phyloP scores from a whole-genome alignment of 192 early-diverging fungal species.

The Linnemannia zychae region DNA sequence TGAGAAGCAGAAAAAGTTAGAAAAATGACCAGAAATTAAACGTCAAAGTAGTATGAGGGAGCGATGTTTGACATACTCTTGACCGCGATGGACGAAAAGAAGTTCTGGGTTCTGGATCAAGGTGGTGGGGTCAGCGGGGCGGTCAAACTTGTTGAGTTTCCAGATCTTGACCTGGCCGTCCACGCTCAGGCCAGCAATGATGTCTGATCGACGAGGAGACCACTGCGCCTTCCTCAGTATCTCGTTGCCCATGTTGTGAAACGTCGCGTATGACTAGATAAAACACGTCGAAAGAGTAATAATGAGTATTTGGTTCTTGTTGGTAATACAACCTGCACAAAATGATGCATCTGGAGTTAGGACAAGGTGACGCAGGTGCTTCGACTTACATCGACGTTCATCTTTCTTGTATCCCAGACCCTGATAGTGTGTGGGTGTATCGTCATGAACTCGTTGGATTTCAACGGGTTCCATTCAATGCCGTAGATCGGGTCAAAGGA shows the following conservation, averaged over 20 bases:
- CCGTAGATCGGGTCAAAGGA: conserved; percentile 18
- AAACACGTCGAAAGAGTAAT: neutral
- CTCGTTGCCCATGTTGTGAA: neutral
- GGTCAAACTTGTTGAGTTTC: conserved; percentile 34
- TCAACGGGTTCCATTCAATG: conserved; percentile 34
- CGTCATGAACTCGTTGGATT: conserved; percentile 43
- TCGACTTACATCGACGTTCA: conserved; percentile 33
- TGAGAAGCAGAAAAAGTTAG: neutral
- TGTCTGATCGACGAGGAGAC: conserved; percentile 30
- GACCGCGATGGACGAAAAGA: conserved; percentile 24
- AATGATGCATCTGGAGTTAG: too few species aligned
- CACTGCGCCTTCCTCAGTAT: conserved; percentile 25
- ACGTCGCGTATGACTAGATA: conserved; percentile 20
- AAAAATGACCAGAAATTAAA: neutral
- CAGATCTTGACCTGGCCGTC: conserved; percentile 30
- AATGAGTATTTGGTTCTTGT: neutral
- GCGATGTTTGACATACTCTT: conserved; percentile 5
- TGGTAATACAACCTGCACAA: too few species aligned
- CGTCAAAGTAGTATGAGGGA: neutral
- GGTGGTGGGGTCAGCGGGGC: neutral
- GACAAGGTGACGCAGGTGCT: neutral
- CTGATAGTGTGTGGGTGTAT: conserved; percentile 9
- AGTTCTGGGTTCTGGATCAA: neutral
- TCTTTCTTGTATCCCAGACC: conserved; percentile 42
- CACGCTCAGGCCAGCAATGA: conserved; percentile 12